These are phyloP conservation scores for Auxenochlorella pyrenoidosa DNA, from an alignment of 139 green algal genomes.

Conservation along the genomic window DNA sequence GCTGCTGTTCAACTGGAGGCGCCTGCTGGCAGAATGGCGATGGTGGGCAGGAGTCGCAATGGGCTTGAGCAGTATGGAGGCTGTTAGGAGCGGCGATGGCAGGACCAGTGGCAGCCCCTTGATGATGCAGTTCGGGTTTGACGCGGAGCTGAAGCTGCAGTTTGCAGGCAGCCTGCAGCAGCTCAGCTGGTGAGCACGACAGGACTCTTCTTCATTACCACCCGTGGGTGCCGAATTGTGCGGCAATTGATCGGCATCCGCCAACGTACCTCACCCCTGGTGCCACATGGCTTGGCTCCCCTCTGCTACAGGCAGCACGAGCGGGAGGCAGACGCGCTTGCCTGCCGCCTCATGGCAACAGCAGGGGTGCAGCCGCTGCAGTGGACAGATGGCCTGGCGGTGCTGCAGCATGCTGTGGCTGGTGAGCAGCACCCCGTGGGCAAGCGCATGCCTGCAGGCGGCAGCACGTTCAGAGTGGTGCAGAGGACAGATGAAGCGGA, in stretches of 20 bases:
- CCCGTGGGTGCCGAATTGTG: too few species aligned
- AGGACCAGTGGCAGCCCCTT: not conserved
- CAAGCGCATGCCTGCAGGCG: not conserved
- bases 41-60: not conserved
- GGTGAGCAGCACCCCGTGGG: not conserved
- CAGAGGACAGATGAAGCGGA: not conserved
- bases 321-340: not conserved
- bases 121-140: not conserved
- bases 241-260: too few species aligned
- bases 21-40: not conserved
- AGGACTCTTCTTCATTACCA: not conserved
- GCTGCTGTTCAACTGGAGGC: not conserved
- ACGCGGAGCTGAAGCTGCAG: not conserved
- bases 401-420: not conserved
- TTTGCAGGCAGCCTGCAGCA: not conserved
- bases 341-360: not conserved
- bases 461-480: not conserved
- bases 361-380: not conserved
- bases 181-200: not conserved
- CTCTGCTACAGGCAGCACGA: slow-evolving; percentile 1
- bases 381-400: not conserved
- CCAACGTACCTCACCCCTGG: too few species aligned
- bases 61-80: too few species aligned
- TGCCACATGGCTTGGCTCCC: too few species aligned
- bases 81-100: not conserved